These are phyloP conservation scores for Calonectria pseudoreteaudii DNA, from an alignment of 2,329 filamentous ascomycete genomes.

Conservation along the genomic window DNA sequence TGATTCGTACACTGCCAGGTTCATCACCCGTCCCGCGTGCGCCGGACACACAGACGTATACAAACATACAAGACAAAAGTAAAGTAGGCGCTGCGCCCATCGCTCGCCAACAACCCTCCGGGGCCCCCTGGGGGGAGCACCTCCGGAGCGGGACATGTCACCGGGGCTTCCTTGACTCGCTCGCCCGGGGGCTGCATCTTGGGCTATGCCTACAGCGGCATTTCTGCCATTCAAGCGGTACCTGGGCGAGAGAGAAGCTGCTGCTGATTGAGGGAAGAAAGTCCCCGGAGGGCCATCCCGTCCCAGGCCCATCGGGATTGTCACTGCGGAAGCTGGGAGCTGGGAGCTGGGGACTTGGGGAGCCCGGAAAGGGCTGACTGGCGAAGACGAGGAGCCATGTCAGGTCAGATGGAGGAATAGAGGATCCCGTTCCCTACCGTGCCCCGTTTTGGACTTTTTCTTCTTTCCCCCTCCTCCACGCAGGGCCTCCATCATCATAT, in stretches of 20 bases:
- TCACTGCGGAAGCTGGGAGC: constrained; percentile 9
- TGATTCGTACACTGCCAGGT: constrained; percentile 11
- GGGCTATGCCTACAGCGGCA: constrained; percentile 36
- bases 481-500: neutral
- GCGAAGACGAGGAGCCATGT: constrained; percentile 17
- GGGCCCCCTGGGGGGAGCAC: constrained; percentile 30
- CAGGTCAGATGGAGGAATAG: constrained; percentile 12
- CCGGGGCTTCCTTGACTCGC: constrained; percentile 37
- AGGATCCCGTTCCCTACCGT: constrained; percentile 28
- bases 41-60: neutral
- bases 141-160: constrained; percentile 35
- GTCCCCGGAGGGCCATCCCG: neutral
- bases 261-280: constrained; percentile 13
- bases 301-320: constrained; percentile 2
- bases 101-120: constrained; percentile 2
- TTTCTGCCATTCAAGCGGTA: constrained; percentile 32
- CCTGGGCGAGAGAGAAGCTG: neutral
- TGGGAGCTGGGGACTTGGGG: constrained; percentile 8
- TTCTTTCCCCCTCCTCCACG: neutral
- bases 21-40: constrained; percentile 14
- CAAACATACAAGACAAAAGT: neutral
- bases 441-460: constrained; percentile 19
- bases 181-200: constrained; percentile 37
- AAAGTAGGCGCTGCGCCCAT: neutral
- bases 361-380: constrained; percentile 11